These are phyloP conservation scores for Thuja plicata DNA, from an alignment of 83 land plant species.

Conservation along the genomic window DNA sequence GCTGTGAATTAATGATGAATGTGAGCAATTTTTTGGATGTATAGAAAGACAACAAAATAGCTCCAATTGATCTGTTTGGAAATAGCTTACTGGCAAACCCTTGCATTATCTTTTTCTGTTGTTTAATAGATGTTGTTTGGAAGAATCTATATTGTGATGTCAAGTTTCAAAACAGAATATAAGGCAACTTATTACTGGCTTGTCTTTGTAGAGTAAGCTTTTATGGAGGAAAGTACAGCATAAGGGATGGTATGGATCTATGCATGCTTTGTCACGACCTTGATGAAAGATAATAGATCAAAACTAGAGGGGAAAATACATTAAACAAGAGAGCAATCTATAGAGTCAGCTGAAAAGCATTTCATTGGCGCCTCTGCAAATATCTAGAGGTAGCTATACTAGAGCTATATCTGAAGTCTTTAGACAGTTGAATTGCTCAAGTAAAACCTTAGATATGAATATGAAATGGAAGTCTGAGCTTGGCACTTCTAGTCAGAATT, in stretches of 20 bases:
- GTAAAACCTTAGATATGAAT: slow-evolving; percentile 3
- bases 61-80: slow-evolving; percentile 1
- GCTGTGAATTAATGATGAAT: neutral
- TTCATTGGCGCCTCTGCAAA: neutral
- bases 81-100: neutral
- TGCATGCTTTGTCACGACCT: slow-evolving; percentile 9
- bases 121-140: neutral
- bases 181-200: neutral
- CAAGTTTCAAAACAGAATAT: neutral
- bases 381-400: neutral
- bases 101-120: neutral
- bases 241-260: neutral
- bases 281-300: neutral
- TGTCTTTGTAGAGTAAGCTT: slow-evolving; percentile 2
- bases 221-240: neutral
- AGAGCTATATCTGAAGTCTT: neutral
- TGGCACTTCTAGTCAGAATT: slow-evolving; percentile 1
- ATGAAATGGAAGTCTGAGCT: neutral
- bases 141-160: neutral
- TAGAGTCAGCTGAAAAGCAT: slow-evolving; percentile 1
- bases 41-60: neutral
- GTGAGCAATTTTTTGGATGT: neutral
- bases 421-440: neutral
- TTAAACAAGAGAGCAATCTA: neutral
- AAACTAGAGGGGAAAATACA: neutral